phyloP scores from a whole-genome alignment of 192 early-diverging fungal species.

The Helicostylum pulchrum region DNA sequence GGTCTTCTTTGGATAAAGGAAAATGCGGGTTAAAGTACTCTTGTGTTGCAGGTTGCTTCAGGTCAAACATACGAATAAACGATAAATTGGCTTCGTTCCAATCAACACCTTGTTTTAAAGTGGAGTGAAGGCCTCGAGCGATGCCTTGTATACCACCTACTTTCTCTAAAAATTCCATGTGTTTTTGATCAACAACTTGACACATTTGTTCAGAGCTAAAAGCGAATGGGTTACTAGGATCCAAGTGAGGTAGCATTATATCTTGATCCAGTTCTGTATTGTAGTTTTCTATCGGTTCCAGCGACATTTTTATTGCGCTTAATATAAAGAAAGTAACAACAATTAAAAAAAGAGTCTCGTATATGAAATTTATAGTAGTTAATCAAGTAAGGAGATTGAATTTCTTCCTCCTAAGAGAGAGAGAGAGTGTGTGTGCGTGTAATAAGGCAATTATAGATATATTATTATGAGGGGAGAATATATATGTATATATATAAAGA shows the following conservation, averaged over 20 bases:
- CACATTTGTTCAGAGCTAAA: constrained; percentile 47
- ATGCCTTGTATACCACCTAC: constrained; percentile 51
- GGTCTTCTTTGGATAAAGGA: background rate
- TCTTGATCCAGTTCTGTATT: background rate
- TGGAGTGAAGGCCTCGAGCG: constrained; percentile 41
- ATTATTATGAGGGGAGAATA: too few relatives aligned
- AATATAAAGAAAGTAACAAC: too few relatives aligned
- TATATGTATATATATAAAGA: too few relatives aligned
- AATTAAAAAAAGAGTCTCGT: too few relatives aligned
- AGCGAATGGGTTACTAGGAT: constrained; percentile 45
- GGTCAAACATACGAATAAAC: constrained; percentile 4
- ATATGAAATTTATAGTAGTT: too few relatives aligned
- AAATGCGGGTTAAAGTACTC: background rate
- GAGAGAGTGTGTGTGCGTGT: too few relatives aligned
- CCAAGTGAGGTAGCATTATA: constrained; percentile 26
- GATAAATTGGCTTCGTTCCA: constrained; percentile 8
- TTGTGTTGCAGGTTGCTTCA: background rate
- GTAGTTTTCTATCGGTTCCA: background rate
- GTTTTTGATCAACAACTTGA: constrained; percentile 54
- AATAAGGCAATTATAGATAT: too few relatives aligned
- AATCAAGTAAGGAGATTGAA: too few relatives aligned
- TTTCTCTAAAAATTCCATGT: constrained; percentile 32
- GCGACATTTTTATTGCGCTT: too few relatives aligned
- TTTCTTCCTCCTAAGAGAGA: too few relatives aligned
- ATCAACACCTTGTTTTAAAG: constrained; percentile 22